Conservation (phyloP, 257 asterid species). For the Scutellaria galericulata region DNA sequence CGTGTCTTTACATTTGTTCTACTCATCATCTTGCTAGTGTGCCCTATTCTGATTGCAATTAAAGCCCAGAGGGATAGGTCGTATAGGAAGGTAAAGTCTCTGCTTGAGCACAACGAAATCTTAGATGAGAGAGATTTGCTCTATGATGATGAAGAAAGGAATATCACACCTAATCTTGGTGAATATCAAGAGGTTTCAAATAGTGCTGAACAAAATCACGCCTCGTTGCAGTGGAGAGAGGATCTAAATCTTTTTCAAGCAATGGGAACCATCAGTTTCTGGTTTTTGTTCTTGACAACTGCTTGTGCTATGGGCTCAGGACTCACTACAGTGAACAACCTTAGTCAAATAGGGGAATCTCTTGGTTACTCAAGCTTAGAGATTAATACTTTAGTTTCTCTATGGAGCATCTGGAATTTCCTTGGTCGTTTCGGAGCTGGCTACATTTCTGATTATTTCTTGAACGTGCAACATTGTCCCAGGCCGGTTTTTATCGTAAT, state of each 20-base stretch:
- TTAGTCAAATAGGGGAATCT: conserved; percentile 63
- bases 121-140: conserved; percentile 39
- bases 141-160: conserved; percentile 33
- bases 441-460: conserved; percentile 72
- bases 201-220: conserved; percentile 44
- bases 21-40: conserved; percentile 63
- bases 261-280: conserved; percentile 56
- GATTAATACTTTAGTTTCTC: conserved; percentile 69
- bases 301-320: conserved; percentile 68
- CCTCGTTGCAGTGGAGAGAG: conserved; percentile 37
- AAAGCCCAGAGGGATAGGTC: conserved; percentile 67
- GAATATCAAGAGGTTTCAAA: conserved; percentile 50
- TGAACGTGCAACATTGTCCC: conserved; percentile 57
- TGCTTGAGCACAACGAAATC: conserved; percentile 74
- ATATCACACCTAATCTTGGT: conserved; percentile 41
- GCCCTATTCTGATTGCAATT: conserved; percentile 57
- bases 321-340: conserved; percentile 57
- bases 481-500: conserved; percentile 73
- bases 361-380: conserved; percentile 55
- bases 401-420: conserved; percentile 96
- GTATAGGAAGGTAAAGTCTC: conserved; percentile 55
- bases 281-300: conserved; percentile 60
- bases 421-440: conserved; percentile 90
- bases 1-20: conserved; percentile 49
- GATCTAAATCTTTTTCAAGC: conserved; percentile 54